A percentile compares a stretch with the other conserved stretches of the same genome.
Evolutionary conservation across 768 basidiomycete genomes (phyloP).

Genomic region (Amanita brunnescens): DNA sequence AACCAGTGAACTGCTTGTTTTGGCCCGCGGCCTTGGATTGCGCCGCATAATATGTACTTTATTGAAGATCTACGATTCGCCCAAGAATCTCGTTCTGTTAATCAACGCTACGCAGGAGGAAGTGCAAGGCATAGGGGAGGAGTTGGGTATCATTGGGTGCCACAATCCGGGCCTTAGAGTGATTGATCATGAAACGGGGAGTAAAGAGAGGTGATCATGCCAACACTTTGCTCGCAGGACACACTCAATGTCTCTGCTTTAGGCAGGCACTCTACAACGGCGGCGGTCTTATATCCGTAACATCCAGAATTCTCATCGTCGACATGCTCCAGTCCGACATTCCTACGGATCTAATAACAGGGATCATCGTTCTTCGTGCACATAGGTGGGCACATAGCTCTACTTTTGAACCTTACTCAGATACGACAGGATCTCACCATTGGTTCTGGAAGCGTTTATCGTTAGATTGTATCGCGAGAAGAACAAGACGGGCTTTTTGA

Average conservation of each 20-base stretch:
- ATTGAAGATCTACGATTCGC: conserved; percentile 87
- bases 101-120: conserved; percentile 83
- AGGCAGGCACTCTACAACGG: conserved; percentile 81
- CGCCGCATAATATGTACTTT: conserved; percentile 77
- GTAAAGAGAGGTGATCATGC: conserved; percentile 63
- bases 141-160: conserved; percentile 88
- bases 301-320: conserved; percentile 88
- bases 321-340: conserved; percentile 88
- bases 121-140: conserved; percentile 86
- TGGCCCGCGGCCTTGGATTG: conserved; percentile 88
- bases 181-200: conserved; percentile 73
- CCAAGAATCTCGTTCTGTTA: conserved; percentile 74
- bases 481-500: conserved; percentile 86
- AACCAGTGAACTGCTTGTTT: conserved; percentile 62
- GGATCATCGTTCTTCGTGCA: conserved; percentile 83
- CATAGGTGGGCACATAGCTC: conserved; percentile 52
- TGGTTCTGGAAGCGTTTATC: conserved; percentile 88
- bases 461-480: conserved; percentile 84
- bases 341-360: conserved; percentile 79
- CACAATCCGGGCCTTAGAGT: conserved; percentile 76
- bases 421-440: conserved; percentile 60
- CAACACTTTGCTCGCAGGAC: neutral
- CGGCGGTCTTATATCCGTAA: conserved; percentile 87
- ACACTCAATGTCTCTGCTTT: conserved; percentile 9
- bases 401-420: neutral